These are phyloP conservation scores for Eragrostis nindensis DNA, from an alignment of 176 grass and related monocot genomes.

Conservation along the genomic window DNA sequence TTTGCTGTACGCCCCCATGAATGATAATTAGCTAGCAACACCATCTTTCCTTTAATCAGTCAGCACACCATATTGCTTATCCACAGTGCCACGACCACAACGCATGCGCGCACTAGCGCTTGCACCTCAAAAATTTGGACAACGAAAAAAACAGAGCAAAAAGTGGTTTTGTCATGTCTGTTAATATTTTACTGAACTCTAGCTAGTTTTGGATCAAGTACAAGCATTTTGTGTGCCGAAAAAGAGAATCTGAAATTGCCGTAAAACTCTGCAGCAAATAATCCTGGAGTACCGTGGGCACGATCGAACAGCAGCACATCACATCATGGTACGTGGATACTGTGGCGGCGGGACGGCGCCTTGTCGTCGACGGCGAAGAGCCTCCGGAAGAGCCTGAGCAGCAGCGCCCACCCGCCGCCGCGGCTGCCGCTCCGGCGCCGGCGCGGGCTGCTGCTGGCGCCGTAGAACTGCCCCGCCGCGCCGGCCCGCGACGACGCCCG, in stretches of 20 bases:
- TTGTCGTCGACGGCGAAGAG: conserved; percentile 41
- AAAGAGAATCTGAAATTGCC: background rate
- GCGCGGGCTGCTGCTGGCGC: background rate
- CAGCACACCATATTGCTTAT: background rate
- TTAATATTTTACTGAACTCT: conserved; percentile 16
- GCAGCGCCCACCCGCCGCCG: conserved; percentile 39
- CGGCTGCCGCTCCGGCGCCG: background rate
- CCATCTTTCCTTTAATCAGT: background rate
- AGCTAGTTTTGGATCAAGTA: background rate
- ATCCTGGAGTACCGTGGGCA: background rate
- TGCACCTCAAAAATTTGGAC: background rate
- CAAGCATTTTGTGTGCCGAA: background rate
- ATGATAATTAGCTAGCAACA: background rate
- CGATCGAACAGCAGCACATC: no score
- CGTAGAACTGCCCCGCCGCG: conserved; percentile 23
- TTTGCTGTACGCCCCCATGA: background rate
- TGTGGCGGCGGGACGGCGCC: background rate
- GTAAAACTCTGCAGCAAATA: background rate
- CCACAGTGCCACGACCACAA: background rate
- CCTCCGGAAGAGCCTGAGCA: conserved; percentile 50
- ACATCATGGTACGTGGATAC: conserved; percentile 34
- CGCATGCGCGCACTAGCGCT: background rate
- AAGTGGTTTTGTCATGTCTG: background rate
- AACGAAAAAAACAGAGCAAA: no score
- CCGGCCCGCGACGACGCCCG: conserved; percentile 47